Evolutionary conservation across 345 rosid species (phyloP), one percentile per base, ranked within the genome.

Genomic region (Corchorus olitorius): DNA sequence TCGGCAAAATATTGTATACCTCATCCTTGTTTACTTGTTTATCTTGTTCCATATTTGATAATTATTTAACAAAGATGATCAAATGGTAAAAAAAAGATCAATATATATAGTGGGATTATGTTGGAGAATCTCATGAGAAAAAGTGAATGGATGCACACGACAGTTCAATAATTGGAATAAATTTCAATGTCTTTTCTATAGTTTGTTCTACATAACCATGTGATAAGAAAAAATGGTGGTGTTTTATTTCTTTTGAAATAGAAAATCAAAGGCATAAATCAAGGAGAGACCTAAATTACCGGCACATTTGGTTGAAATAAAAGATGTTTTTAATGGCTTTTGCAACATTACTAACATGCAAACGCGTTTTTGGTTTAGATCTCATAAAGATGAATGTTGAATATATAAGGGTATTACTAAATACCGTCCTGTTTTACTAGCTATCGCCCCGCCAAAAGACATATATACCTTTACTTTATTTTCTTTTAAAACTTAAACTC

Each of bases 231-330:
- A 9, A 15, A 8, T 52, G 46, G 7, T 1, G 4, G 3, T 27
- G 16, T 15, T 37, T 14, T 13, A 2, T 17, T 0, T 13, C 1
- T 58, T 34, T 22, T 20, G 59, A 34, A 61, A 13, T 15, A 10
- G 71, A 63, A 77, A 71, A 71, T 64, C 41, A 12, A 54, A 33
- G 76, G 78, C 78, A 69, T 72, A 37, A 61, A 70, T 75, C 41
- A 74, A 49, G 75, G 59, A 46, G 43, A 39, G 4, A 10, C 48
- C 59, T 22, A 15, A 22, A 19, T 39, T 27, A 50, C 63, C 64
- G 70, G 70, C 62, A 54, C 64, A 56, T 66, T 20, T 17, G 27
- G 13, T 46, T 56, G 39, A 7, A 50, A 50, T 52, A 50, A 34
- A 69, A 50, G 8, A 46, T 8, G 14, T 52, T 60, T 61, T 61